Evolutionary conservation across 192 early-diverging fungal species (phyloP), one percentile per base, ranked within the genome.

Genomic region (Linnemannia exigua): DNA sequence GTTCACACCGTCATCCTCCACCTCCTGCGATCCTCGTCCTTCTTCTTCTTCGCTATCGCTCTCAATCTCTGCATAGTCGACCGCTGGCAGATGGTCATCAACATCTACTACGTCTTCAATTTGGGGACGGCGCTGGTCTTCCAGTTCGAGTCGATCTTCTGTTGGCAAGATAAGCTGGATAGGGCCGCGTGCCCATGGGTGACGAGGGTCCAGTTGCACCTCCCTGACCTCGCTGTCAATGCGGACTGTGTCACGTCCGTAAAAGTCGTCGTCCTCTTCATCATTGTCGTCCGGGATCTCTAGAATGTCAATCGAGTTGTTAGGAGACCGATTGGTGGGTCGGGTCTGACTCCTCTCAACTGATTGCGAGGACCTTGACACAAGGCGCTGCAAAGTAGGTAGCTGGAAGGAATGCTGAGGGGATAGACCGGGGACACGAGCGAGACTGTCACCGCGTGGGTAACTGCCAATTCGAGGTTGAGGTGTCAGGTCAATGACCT

Each of bases 201-300:
- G 82, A 35, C 47, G 72, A n/a, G 72, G 76, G 70, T 85, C 82
- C 28, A 85, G 31, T 37, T 79, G 82, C 1, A 75, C 73, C 36
- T 85, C 82, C 16, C 73, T 67, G 25, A 85, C 82, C 22, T 85
- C 82, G 41, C 58, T 71, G 33, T 85, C 82, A 41, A 85, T 79
- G 1, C 82, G 82, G 0, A 79, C 44, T 15, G 77, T 85, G 41
- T 85, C 48, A 28, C 67, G 74, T 2, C 82, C 82, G 66, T 70
- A 85, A 19, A 77, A 74, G 22, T 85, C 82, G 16, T 76, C 74
- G 16, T 83, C 44, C 2, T 72, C 58, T 19, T 67, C 69, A 12
- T 84, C 82, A 22, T 84, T 77, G 66, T 79, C 77, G 46, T 85
- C 77, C 6, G 67, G 52, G 38, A 79, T 79, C 31, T 79, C 77